Conservation (phyloP, 495 filamentous ascomycete genomes). For the Penicillium paradoxum region DNA sequence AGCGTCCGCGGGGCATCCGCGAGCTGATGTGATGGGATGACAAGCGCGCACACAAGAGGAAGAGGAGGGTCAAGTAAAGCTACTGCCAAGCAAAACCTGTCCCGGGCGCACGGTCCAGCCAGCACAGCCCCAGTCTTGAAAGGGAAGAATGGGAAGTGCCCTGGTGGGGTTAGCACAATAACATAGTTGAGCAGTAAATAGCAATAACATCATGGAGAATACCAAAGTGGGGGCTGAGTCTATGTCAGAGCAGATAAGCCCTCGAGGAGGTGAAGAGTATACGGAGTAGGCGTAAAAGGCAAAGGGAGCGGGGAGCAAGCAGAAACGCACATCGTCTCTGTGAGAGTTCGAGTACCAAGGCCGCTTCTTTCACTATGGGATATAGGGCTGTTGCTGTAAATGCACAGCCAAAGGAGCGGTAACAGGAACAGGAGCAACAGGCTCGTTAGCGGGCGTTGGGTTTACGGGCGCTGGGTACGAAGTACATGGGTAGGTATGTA, state of each 20-base stretch:
- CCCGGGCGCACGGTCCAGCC: constrained; percentile 8
- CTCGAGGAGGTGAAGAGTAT: background rate
- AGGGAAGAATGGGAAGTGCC: background rate
- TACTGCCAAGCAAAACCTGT: background rate
- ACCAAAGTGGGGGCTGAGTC: background rate
- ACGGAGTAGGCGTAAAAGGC: background rate
- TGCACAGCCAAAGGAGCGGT: constrained; percentile 3
- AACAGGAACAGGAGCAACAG: background rate
- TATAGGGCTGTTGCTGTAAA: constrained; percentile 8
- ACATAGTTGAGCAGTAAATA: background rate
- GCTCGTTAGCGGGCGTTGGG: background rate
- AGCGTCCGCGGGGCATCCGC: background rate
- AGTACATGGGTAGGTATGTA: background rate
- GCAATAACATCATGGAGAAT: background rate
- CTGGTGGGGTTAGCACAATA: background rate
- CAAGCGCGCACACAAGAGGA: background rate
- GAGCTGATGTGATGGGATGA: background rate
- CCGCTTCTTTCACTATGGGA: constrained; percentile 5
- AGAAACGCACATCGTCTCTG: background rate
- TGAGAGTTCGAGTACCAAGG: background rate
- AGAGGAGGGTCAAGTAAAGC: background rate
- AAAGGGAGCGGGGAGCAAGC: background rate
- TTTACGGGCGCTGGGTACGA: background rate
- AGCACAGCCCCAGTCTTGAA: constrained; percentile 3
- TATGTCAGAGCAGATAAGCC: background rate